Base-by-base conservation (phyloP, 2,329 filamentous ascomycete species). In the Cadophora sp. region DNA sequence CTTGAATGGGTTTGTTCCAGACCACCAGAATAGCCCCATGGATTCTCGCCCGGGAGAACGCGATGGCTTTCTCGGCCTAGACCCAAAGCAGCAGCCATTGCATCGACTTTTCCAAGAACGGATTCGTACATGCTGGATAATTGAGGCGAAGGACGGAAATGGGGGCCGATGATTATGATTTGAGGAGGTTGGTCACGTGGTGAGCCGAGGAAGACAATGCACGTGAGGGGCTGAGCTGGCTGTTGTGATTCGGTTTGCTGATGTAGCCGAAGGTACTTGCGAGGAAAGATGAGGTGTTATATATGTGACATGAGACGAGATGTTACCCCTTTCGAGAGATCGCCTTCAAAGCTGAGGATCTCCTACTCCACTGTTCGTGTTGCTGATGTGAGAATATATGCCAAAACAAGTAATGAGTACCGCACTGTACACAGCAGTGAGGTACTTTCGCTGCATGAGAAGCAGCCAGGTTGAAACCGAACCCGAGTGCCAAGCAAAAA, bases 71-170 rank as follows among this genome's bases (percentile, higher is more conserved):
- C 50, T 8, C 27, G 60, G 22, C 27, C 29, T 24, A 65, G 48
- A 19, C 63, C 58, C 29, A 67, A 46, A 29, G 53, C 50, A 37
- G 40, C 31, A 27, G 65, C 31, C 40, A 65, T 37, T 37, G 66
- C 67, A 62, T 71, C 61, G 40, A 68, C 11, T 37, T 43, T 50
- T n/a, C 61, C 58, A 5, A 69, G 58, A 60, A 67, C 55, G 51
- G 66, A 31, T 48, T 66, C 65, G 62, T 68, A 68, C 67, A 69
- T 69, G 67, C 59, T 64, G 24, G 12, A 14, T 22, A 34, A 29
- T 24, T 46, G 31, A 51, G 26, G 24, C 24, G 51, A 34, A 3
- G n/a, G 34, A 26, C 24, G n/a, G 55, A 3, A 22, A 53, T 53
- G 29, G 48, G 31, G 56, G 59, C 48, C 37, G 26, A 14, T 37